A percentile compares a stretch with the other conserved stretches of the same genome.
phyloP scores from a whole-genome alignment of 2,329 filamentous ascomycete species.

The Hymenoscyphus repandus region DNA sequence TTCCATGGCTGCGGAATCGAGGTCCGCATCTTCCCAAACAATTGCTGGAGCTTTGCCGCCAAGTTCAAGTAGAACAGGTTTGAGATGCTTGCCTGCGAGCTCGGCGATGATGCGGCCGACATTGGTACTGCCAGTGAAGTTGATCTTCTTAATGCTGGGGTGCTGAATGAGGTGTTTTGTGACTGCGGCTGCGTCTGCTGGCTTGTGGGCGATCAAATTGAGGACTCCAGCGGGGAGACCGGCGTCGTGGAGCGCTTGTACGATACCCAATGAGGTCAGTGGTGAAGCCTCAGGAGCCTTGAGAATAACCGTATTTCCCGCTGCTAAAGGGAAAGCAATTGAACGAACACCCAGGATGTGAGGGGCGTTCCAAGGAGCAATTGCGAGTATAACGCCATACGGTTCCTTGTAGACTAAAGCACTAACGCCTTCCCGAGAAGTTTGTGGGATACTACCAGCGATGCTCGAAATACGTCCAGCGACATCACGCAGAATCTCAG shows the following conservation, averaged over 20 bases:
- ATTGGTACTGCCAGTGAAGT: conserved; percentile 74
- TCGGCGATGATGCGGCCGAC: conserved; percentile 70
- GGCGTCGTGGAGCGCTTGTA: conserved; percentile 62
- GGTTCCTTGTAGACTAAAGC: conserved; percentile 71
- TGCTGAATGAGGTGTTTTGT: conserved; percentile 64
- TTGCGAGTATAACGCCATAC: conserved; percentile 71
- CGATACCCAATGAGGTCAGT: conserved; percentile 57
- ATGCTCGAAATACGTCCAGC: conserved; percentile 37
- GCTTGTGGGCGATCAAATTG: conserved; percentile 64
- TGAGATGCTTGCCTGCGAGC: conserved; percentile 66
- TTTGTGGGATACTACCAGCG: conserved; percentile 33
- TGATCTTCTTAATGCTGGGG: conserved; percentile 69
- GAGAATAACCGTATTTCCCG: conserved; percentile 70
- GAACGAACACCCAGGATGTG: conserved; percentile 49
- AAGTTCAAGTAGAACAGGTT: conserved; percentile 75
- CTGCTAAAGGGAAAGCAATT: conserved; percentile 63
- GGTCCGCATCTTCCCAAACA: conserved; percentile 73
- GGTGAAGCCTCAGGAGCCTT: conserved; percentile 68
- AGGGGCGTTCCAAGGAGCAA: conserved; percentile 72
- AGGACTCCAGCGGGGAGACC: conserved; percentile 71
- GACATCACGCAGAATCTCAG: conserved; percentile 38
- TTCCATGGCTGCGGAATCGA: conserved; percentile 63
- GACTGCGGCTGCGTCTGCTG: conserved; percentile 60
- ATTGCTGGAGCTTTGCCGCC: conserved; percentile 79
- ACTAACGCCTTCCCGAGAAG: conserved; percentile 41